Percentiles rank a stretch among this genome's conserved stretches.
phyloP scores from a whole-genome alignment of 371 early-diverging fungal species.

The Funneliformis caledonium region DNA sequence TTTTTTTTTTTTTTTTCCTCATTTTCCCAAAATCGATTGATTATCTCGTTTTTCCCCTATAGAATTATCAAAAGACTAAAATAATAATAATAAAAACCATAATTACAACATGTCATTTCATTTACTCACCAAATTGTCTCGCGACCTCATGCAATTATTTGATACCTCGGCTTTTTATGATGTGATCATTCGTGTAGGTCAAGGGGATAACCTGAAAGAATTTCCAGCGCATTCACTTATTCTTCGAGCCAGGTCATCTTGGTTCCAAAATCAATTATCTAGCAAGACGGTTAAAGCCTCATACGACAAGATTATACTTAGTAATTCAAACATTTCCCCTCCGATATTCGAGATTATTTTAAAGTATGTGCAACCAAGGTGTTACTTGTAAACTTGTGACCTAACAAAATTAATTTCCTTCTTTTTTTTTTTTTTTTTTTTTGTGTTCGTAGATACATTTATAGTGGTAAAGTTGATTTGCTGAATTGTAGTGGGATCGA shows the following conservation, averaged over 20 bases:
- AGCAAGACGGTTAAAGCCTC: not conserved
- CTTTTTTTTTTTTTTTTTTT: not conserved
- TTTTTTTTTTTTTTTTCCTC: too few species aligned
- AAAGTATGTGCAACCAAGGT: not conserved
- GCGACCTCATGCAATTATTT: not conserved
- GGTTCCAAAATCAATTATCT: not conserved
- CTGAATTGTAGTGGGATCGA: not conserved
- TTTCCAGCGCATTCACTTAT: slow-evolving; percentile 30
- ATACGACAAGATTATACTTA: not conserved
- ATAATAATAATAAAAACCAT: too few species aligned
- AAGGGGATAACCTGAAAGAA: not conserved
- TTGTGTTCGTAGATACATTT: slow-evolving; percentile 11
- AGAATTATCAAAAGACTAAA: too few species aligned
- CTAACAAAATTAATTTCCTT: not conserved
- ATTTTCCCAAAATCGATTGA: too few species aligned
- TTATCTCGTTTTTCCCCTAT: too few species aligned
- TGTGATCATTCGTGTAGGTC: slow-evolving; percentile 7
- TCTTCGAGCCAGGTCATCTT: slow-evolving; percentile 5
- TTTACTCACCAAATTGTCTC: slow-evolving; percentile 23
- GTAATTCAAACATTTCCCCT: slow-evolving; percentile 1
- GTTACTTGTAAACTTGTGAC: not conserved
- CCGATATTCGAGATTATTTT: not conserved
- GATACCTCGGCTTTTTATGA: slow-evolving; percentile 7
- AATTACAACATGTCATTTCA: not conserved
- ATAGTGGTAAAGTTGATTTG: slow-evolving; percentile 33